Percentiles rank a stretch among this genome's conserved stretches.
Conservation (phyloP, 1,284 basidiomycete genomes). For the Ustilago cynodontis region DNA sequence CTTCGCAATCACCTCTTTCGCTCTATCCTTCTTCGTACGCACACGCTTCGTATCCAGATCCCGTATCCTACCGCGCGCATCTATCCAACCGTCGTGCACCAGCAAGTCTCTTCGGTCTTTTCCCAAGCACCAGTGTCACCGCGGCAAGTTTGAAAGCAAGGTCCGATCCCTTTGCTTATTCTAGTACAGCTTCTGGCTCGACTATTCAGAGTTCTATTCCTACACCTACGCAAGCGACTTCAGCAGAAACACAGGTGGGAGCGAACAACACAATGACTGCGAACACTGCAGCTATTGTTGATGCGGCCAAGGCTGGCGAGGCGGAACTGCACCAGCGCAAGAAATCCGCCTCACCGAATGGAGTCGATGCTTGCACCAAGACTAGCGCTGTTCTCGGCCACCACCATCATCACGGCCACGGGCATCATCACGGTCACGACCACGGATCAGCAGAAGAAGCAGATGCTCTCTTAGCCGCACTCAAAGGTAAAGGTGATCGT, state of each 20-base stretch:
- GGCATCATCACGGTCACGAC: constrained; percentile 57
- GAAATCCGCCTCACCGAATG: constrained; percentile 1
- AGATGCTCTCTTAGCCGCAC: constrained; percentile 65
- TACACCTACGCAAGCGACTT: background rate
- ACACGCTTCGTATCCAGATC: constrained; percentile 45
- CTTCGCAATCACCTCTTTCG: constrained; percentile 18
- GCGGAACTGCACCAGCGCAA: constrained; percentile 31
- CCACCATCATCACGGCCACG: constrained; percentile 31
- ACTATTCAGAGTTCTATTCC: constrained; percentile 17
- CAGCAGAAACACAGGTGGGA: background rate
- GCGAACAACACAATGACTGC: constrained; percentile 10
- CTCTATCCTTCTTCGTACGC: constrained; percentile 42
- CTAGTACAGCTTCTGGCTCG: background rate
- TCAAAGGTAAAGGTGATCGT: constrained; percentile 62
- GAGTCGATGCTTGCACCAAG: constrained; percentile 8
- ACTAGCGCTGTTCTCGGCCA: constrained; percentile 20
- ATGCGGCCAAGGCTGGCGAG: constrained; percentile 28
- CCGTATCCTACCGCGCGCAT: constrained; percentile 37
- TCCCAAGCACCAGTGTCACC: constrained; percentile 42
- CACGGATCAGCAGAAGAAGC: constrained; percentile 69
- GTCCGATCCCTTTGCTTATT: constrained; percentile 33
- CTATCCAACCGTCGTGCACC: constrained; percentile 47
- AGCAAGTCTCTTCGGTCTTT: constrained; percentile 46
- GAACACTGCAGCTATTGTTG: constrained; percentile 26
- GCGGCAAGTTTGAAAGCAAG: constrained; percentile 30